phyloP scores from a whole-genome alignment of 1,139 yeast species.

The Protomyces macrosporus region DNA sequence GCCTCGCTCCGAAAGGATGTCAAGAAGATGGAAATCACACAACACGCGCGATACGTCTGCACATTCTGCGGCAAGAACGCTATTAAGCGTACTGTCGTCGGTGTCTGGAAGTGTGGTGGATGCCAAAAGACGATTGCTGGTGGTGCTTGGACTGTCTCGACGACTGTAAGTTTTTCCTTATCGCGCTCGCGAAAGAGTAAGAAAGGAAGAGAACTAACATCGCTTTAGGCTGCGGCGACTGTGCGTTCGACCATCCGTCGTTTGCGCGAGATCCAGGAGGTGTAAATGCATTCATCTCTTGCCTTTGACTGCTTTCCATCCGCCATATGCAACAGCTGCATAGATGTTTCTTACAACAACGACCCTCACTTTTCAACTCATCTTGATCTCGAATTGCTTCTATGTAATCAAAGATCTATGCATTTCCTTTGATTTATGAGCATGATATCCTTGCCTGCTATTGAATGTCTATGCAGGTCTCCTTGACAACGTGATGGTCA shows the following conservation, averaged over 20 bases:
- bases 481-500: background rate
- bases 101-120: conserved; percentile 97
- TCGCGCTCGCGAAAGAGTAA: background rate
- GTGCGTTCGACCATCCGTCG: conserved; percentile 99
- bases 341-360: too few relatives aligned
- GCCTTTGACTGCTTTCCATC: background rate
- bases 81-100: conserved; percentile 96
- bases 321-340: background rate
- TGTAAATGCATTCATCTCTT: conserved; percentile 47
- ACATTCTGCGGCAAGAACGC: conserved; percentile 99
- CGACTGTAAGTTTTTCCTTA: conserved; percentile 28
- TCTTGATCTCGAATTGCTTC: too few relatives aligned
- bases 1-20: conserved; percentile 99
- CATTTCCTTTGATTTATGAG: too few relatives aligned
- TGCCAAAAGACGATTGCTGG: conserved; percentile 98
- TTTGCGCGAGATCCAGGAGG: conserved; percentile 99
- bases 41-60: conserved; percentile 98
- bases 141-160: conserved; percentile 98
- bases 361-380: too few relatives aligned
- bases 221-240: conserved; percentile 97
- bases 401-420: too few relatives aligned
- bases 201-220: conserved; percentile 13
- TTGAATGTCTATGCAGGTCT: too few relatives aligned
- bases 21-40: conserved; percentile 91
- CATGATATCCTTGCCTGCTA: too few relatives aligned